Base-by-base conservation (phyloP, 257 asterid genomes). In the Solanum clarkiae region DNA sequence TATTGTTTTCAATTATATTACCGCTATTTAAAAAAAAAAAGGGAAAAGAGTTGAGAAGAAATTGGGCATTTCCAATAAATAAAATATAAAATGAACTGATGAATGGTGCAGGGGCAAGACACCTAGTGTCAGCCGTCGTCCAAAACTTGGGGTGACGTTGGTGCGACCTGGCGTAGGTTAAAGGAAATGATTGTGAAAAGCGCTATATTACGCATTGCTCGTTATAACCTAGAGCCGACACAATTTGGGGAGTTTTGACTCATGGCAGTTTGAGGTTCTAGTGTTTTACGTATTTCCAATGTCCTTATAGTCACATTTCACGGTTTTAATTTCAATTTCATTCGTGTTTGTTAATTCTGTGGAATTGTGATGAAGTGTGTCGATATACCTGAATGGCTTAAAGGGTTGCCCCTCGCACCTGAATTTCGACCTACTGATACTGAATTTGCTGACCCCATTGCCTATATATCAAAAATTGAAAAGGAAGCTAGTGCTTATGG, bases 391-490 rank as follows among this genome's bases (percentile, higher is more conserved):
- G 90, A 92, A 83, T 97, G 99, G 99, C 97, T 97, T 70, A 94
- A 95, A 82, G 91, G 86, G 87, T 84, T 97, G 92, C 98, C 99
- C 26, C 82, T 92, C 90, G 99, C 99, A 62, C 99, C 99, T n/a
- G 99, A 95, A 90, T 97, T 94, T 87, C 93, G 91, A 72, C 99
- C 98, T 0, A 95, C 99, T 0, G 98, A 95, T 80, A 95, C 99
- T 3, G 99, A 97, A 90, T 97, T 97, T 15, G 97, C 99, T 0
- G 99, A 97, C 92, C 98, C 98, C 20, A 94, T 97, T 87, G 99
- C 98, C 56, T 97, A 97, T 74, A 97, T 97, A 85, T 95, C 98
- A 15, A 95, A 97, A 88, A 97, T 97, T 71, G 99, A 97, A 93
- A 94, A 92, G 92, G 94, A 97, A 89, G 99, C 97, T 62, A 90